Percentiles rank a stretch among this genome's conserved stretches.
Conservation (phyloP, 495 filamentous ascomycete genomes). For the Annulohypoxylon stygium region DNA sequence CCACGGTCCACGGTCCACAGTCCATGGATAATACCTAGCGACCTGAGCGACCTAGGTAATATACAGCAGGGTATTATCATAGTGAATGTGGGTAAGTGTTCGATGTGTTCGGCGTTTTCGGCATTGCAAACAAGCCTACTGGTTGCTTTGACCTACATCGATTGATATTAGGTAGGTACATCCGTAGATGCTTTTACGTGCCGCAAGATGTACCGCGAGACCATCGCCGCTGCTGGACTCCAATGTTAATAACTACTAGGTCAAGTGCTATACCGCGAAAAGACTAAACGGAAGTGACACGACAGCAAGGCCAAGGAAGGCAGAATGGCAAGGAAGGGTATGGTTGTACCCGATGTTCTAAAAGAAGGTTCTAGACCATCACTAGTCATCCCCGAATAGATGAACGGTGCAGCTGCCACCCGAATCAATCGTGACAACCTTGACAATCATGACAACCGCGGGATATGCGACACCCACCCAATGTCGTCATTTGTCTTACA, state of each 20-base stretch:
- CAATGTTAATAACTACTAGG: not conserved
- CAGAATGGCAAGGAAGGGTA: conserved; percentile 15
- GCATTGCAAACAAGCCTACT: conserved; percentile 23
- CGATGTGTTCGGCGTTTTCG: conserved; percentile 36
- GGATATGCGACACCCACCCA: conserved; percentile 35
- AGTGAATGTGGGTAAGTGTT: not conserved
- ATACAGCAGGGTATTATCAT: too few species aligned
- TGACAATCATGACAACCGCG: conserved; percentile 32
- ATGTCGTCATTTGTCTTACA: conserved; percentile 50
- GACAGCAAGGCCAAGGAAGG: conserved; percentile 36
- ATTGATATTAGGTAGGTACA: not conserved
- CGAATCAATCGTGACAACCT: conserved; percentile 42
- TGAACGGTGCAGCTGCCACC: conserved; percentile 43
- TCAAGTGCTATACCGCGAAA: conserved; percentile 34
- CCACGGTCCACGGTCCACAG: too few species aligned
- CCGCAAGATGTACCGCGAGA: not conserved
- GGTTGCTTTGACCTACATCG: not conserved
- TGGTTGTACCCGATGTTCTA: conserved; percentile 39
- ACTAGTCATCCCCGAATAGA: conserved; percentile 39
- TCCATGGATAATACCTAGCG: too few species aligned
- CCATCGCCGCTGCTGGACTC: not conserved
- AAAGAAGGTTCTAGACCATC: conserved; percentile 38
- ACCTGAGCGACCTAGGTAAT: too few species aligned
- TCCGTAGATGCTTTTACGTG: not conserved
- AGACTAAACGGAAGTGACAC: conserved; percentile 44